phyloP scores from a whole-genome alignment of 768 basidiomycete genomes.

The Saitozyma podzolica region DNA sequence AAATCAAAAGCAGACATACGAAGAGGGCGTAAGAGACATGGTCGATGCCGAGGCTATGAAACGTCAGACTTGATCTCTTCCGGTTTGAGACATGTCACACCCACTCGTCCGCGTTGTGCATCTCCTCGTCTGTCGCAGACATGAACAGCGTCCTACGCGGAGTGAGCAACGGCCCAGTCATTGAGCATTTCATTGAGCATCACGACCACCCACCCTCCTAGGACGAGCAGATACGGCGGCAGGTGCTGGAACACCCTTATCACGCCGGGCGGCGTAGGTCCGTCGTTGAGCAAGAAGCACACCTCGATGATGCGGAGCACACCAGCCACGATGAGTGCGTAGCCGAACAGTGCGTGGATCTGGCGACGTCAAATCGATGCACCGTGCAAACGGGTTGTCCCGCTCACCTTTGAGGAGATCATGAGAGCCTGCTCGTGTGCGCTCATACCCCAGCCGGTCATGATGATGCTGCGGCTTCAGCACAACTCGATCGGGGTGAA shows the following conservation, averaged over 20 bases:
- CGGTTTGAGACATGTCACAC: not conserved
- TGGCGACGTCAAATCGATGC: conserved; percentile 39
- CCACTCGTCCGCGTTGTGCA: conserved; percentile 65
- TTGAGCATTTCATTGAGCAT: not conserved
- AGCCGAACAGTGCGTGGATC: conserved; percentile 84
- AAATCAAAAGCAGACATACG: conserved; percentile 60
- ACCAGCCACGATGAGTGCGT: conserved; percentile 80
- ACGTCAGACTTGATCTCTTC: not conserved
- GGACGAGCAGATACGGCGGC: conserved; percentile 80
- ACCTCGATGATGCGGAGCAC: conserved; percentile 77
- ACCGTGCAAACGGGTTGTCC: not conserved
- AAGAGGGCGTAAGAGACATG: conserved; percentile 86
- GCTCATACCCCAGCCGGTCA: conserved; percentile 92
- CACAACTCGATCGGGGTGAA: not conserved
- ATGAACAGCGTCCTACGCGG: conserved; percentile 70
- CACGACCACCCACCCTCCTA: conserved; percentile 62
- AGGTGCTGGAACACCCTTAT: conserved; percentile 75
- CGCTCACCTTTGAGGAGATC: conserved; percentile 72
- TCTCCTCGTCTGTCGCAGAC: conserved; percentile 90
- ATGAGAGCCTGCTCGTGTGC: conserved; percentile 80
- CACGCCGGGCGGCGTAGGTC: conserved; percentile 51
- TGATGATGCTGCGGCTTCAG: conserved; percentile 62
- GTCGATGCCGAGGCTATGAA: conserved; percentile 65
- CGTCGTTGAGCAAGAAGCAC: conserved; percentile 65
- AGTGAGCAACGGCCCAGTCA: conserved; percentile 7